phyloP scores from a whole-genome alignment of 1,139 yeast genomes.

The Taphrina flavorubra region DNA sequence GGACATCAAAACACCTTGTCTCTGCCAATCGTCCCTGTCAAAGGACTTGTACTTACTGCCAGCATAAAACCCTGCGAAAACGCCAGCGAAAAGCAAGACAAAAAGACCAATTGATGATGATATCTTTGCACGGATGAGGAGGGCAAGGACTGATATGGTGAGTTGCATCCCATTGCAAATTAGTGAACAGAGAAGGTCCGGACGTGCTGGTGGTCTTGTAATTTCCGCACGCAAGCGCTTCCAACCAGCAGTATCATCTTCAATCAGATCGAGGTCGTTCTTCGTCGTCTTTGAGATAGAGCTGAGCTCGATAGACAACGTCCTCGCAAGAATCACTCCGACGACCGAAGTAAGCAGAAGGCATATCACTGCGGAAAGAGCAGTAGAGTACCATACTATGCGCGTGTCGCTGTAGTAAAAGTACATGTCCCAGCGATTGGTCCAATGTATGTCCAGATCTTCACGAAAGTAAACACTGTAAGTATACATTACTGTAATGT shows the following conservation, averaged over 20 bases:
- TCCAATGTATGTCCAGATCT: conserved; percentile 70
- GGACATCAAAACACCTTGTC: conserved; percentile 49
- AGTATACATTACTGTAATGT: conserved; percentile 69
- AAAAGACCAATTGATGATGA: conserved; percentile 65
- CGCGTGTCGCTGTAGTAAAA: conserved; percentile 60
- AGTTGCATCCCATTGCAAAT: conserved; percentile 78
- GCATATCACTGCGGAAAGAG: conserved; percentile 68
- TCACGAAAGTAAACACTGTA: conserved; percentile 91
- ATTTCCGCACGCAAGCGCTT: conserved; percentile 62
- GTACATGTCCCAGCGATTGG: conserved; percentile 76
- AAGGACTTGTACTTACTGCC: conserved; percentile 65
- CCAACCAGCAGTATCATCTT: conserved; percentile 59
- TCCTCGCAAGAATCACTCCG: conserved; percentile 65
- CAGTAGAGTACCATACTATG: conserved; percentile 63
- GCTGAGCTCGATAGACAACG: conserved; percentile 57
- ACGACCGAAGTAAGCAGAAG: conserved; percentile 65
- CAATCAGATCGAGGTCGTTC: conserved; percentile 34
- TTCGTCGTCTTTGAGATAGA: conserved; percentile 43
- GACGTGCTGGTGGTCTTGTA: conserved; percentile 59
- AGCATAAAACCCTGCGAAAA: conserved; percentile 74
- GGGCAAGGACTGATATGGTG: conserved; percentile 47
- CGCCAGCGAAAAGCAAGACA: conserved; percentile 70
- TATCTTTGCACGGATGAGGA: conserved; percentile 50
- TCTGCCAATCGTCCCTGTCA: conserved; percentile 49
- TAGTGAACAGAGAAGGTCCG: conserved; percentile 61